Base-by-base conservation (phyloP, 1,139 yeast species). In the Scheffersomyces segobiensis region DNA sequence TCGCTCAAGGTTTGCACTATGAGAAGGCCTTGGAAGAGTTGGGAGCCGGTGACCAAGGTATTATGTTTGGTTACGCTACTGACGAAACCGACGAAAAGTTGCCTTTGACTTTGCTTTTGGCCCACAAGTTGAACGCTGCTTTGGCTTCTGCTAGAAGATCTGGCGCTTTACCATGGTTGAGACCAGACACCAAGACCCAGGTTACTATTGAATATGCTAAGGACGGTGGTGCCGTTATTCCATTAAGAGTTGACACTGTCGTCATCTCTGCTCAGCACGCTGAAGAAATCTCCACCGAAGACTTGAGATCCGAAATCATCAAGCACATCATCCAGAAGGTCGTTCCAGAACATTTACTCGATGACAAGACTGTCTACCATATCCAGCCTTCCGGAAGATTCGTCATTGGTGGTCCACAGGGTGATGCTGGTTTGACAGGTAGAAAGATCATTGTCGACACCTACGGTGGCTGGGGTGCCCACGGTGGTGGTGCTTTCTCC, bases 11-110 rank as follows among this genome's bases (percentile, higher is more conserved):
- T 85, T 87, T 95, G 74, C 99, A 95, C 81, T 91, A 90, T 81
- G 98, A 95, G 79, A 87, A 93, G 82, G 96, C 97, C 61, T 85
- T 95, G 68, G 99, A 95, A 84, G 96, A 95, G 61, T 88, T 95
- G 74, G 99, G 99, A 79, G 99, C 99, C 67, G 99, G 99, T 88
- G 99, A 95, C 84, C 99, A 95, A 83, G 98, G 99, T 88, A 95
- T 95, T 78, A 95, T 95, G 99, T 95, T 95, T 76, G 99, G 99
- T 80, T 95, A 95, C 81, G 99, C 99, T 70, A 89, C 99, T 65
- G 98, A 95, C 74, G 99, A 95, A 85, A 93, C 99, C 71, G 97
- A 93, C 75, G 98, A 95, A 84, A 89, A 91, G 77, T 85, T 95
- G 73, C 99, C 99, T 70, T 87, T 95, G 81, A 96, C 99, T 68